Evolutionary conservation across 805 yeast species (phyloP).

Genomic region (Saccharomycopsis microspora): DNA sequence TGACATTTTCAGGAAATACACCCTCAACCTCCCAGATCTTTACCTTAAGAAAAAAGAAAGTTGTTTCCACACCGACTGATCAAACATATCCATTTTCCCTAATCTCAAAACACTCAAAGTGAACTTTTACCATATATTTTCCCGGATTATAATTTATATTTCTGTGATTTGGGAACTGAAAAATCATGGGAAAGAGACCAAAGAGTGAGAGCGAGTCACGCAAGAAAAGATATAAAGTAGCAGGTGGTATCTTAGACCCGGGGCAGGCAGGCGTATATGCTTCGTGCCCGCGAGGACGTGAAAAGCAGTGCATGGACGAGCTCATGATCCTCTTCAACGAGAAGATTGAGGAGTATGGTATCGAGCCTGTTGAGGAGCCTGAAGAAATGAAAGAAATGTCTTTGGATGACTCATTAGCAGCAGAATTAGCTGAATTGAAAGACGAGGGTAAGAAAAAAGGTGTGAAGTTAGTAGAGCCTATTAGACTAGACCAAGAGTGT

Average conservation of each 20-base stretch:
- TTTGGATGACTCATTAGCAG: constrained; percentile 66
- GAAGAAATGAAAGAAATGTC: constrained; percentile 23
- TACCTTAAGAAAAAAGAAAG: no score
- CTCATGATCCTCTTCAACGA: constrained; percentile 48
- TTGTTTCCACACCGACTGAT: no score
- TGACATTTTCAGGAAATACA: no score
- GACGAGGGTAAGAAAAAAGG: constrained; percentile 40
- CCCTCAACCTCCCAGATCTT: no score
- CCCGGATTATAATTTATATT: no score
- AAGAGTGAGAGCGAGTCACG: not conserved
- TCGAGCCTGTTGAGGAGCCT: constrained; percentile 20
- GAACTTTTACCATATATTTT: no score
- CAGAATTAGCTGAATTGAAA: constrained; percentile 56
- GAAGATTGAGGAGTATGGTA: constrained; percentile 35
- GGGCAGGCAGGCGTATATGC: constrained; percentile 82
- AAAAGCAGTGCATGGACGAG: constrained; percentile 68
- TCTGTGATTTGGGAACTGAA: no score
- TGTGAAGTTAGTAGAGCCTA: constrained; percentile 36
- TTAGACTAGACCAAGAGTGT: constrained; percentile 69
- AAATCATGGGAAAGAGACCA: no score
- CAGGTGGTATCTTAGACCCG: constrained; percentile 58
- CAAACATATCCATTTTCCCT: no score
- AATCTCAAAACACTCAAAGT: no score
- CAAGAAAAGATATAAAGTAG: constrained; percentile 29
- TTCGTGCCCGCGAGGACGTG: constrained; percentile 77